Evolutionary conservation across 345 rosid genomes (phyloP), one percentile per base, ranked within the genome.

Genomic region (Ceriops tagal): DNA sequence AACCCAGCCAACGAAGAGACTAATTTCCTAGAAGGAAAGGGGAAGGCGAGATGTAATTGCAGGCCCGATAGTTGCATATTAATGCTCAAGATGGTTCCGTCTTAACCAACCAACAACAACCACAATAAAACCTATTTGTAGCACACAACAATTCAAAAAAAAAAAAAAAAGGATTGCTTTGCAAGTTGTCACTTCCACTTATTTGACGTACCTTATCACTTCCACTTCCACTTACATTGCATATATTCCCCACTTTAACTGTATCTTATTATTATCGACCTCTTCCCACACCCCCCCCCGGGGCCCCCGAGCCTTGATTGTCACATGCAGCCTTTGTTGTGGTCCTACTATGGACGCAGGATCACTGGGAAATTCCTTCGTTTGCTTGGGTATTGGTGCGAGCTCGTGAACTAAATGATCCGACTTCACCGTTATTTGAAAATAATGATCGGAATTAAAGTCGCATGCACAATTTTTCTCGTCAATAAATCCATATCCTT

Each of bases 241-340:
- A 43, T 43, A 13, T 13, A 3, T 43, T 43, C 49, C 18, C 16
- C 18, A 13, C 16, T 13, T 3, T 4, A 43, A 43, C 18, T 13
- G 3, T 43, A 43, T 11, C 49, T 3, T 13, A 43, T 35, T 8
- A 28, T 58, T 4, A 71, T 22, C 30, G 47, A 46, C 43, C 30
- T 3, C 21, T 26, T 20, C 19, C 22, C 5, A 24, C 26, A 24
- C 26, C 26, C 24, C 24, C 24, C 26, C 26, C 26, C 26, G 26
- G 26, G 26, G 26, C 26, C 39, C 8, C 0, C 1, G 15, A 57
- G 19, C 16, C 49, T 26, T 71, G 68, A 71, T 71, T 53, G 63
- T 62, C 75, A 64, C 69, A 55, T 64, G 68, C 57, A 56, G 43
- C 35, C 53, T 64, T 71, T 32, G 39, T 63, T n/a, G 68, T 55